These are phyloP conservation scores for Fusarium subtropicale DNA, from an alignment of 2,329 filamentous ascomycete species.

Conservation along the genomic window DNA sequence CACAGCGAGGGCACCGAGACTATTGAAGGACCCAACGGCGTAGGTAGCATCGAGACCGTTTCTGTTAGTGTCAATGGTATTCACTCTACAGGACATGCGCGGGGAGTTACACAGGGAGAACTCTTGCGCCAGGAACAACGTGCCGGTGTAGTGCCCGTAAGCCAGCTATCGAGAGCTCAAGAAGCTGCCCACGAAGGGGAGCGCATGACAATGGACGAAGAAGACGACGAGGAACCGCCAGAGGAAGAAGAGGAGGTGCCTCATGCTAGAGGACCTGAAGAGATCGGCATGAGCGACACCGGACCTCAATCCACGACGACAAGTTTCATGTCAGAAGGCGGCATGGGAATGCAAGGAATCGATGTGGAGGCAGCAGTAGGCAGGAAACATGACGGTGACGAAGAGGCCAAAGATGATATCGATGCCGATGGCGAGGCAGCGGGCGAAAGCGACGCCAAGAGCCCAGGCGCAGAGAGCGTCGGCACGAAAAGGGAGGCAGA, in stretches of 20 bases:
- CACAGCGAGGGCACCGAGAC: conserved; percentile 82
- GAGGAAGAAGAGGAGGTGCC: conserved; percentile 71
- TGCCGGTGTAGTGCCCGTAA: conserved; percentile 79
- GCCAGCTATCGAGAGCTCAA: conserved; percentile 64
- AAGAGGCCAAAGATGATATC: conserved; percentile 38
- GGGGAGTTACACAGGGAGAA: conserved; percentile 84
- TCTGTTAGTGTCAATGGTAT: conserved; percentile 79
- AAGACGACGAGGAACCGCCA: conserved; percentile 52
- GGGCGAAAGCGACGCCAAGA: conserved; percentile 47
- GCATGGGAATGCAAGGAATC: conserved; percentile 65
- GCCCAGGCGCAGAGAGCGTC: conserved; percentile 49
- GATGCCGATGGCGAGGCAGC: conserved; percentile 39
- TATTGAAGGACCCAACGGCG: conserved; percentile 82
- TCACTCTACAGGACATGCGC: conserved; percentile 61
- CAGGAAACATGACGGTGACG: conserved; percentile 56
- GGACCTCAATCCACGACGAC: conserved; percentile 73
- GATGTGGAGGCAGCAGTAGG: conserved; percentile 72
- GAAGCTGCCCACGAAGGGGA: conserved; percentile 47
- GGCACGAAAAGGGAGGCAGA: conserved; percentile 69
- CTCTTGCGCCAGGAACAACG: conserved; percentile 87
- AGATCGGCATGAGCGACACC: conserved; percentile 87
- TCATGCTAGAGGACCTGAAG: conserved; percentile 84
- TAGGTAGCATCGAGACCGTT: conserved; percentile 83
- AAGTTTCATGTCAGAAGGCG: conserved; percentile 54
- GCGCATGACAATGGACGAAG: conserved; percentile 44